Evolutionary conservation across 1,284 basidiomycete species (phyloP).

Genomic region (Kwoniella shivajii): DNA sequence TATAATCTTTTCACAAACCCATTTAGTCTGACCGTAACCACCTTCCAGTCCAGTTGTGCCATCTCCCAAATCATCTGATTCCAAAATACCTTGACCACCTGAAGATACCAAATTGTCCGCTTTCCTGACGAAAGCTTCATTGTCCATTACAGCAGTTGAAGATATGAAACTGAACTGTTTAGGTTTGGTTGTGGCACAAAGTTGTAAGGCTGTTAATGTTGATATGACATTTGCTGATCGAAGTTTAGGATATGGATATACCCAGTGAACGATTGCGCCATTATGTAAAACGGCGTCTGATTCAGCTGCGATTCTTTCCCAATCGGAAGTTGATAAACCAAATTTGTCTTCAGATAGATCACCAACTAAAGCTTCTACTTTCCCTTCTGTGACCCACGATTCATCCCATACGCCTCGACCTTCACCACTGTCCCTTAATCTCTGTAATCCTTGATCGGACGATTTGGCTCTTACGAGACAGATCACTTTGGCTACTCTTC

Average conservation of each 20-base stretch:
- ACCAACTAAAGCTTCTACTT: slow-evolving; percentile 83
- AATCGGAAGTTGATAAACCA: slow-evolving; percentile 69
- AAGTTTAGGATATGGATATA: slow-evolving; percentile 94
- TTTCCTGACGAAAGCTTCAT: slow-evolving; percentile 83
- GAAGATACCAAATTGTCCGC: slow-evolving; percentile 68
- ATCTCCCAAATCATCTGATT: slow-evolving; percentile 88
- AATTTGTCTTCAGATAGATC: slow-evolving; percentile 79
- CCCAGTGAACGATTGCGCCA: slow-evolving; percentile 98
- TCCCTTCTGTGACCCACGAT: slow-evolving; percentile 70
- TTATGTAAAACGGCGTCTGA: slow-evolving; percentile 91
- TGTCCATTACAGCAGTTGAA: slow-evolving; percentile 82
- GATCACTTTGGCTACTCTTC: slow-evolving; percentile 79
- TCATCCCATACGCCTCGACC: slow-evolving; percentile 93
- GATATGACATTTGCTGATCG: slow-evolving; percentile 88
- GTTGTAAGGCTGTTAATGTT: slow-evolving; percentile 78
- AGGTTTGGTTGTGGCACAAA: slow-evolving; percentile 71
- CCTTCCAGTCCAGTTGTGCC: slow-evolving; percentile 75
- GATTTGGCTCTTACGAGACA: slow-evolving; percentile 82
- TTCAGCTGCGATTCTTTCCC: slow-evolving; percentile 71
- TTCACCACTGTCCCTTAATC: slow-evolving; percentile 74
- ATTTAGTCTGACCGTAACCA: slow-evolving; percentile 97
- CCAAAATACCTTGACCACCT: slow-evolving; percentile 71
- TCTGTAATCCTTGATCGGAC: slow-evolving; percentile 65
- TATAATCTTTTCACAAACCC: slow-evolving; percentile 94
- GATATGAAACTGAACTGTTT: slow-evolving; percentile 91